Conservation (phyloP, 2,329 filamentous ascomycete genomes). For the Aureobasidium leucospermi region DNA sequence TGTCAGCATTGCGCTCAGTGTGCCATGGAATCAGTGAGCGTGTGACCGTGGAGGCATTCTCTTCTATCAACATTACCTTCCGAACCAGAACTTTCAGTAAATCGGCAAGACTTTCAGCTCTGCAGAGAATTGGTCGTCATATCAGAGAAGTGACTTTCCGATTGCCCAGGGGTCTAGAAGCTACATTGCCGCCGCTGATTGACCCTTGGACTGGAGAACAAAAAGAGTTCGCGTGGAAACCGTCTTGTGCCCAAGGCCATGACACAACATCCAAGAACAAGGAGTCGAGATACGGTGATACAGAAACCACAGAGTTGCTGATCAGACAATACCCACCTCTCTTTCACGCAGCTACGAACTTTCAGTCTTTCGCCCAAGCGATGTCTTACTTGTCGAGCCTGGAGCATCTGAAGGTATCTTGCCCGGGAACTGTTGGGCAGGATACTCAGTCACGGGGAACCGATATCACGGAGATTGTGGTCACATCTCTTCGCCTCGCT, state of each 20-base stretch:
- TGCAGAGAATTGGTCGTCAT: constrained; percentile 70
- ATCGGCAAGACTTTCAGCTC: constrained; percentile 62
- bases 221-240: constrained; percentile 73
- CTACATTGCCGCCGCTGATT: constrained; percentile 76
- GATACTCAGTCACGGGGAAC: constrained; percentile 55
- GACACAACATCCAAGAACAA: constrained; percentile 44
- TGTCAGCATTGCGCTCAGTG: constrained; percentile 52
- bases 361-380: constrained; percentile 73
- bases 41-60: constrained; percentile 62
- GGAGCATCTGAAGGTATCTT: constrained; percentile 67
- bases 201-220: constrained; percentile 71
- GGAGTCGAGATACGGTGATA: constrained; percentile 70
- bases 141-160: constrained; percentile 71
- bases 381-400: constrained; percentile 63
- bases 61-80: constrained; percentile 63
- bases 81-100: constrained; percentile 68
- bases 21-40: constrained; percentile 65
- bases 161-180: constrained; percentile 68
- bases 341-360: constrained; percentile 84
- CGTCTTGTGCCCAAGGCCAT: constrained; percentile 56
- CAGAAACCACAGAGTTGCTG: constrained; percentile 71
- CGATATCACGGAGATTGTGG: constrained; percentile 76
- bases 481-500: constrained; percentile 79
- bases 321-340: constrained; percentile 82
- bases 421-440: constrained; percentile 61